Evolutionary conservation across 75 land plant species (phyloP).

Genomic region (Cupressus sempervirens): DNA sequence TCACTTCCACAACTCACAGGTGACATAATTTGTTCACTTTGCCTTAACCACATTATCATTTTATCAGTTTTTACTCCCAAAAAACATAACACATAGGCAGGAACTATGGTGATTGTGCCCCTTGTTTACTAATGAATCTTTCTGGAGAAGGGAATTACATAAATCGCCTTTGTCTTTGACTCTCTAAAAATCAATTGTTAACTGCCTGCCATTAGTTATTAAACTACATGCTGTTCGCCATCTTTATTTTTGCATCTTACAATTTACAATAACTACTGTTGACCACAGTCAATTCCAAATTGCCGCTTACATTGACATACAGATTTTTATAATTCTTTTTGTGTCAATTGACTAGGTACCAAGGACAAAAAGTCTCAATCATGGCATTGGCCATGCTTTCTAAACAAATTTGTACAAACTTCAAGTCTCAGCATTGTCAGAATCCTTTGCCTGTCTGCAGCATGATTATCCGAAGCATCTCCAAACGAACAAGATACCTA

Average conservation of each 20-base stretch:
- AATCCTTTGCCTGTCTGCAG: slow-evolving; percentile 1
- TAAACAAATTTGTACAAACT: neutral
- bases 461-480: slow-evolving; percentile 1
- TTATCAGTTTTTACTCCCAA: too few relatives aligned
- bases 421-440: neutral
- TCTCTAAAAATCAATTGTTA: too few relatives aligned
- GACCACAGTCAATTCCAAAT: neutral
- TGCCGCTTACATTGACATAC: neutral
- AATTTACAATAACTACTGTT: neutral
- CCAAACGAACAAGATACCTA: slow-evolving; percentile 3
- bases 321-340: neutral
- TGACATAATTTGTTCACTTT: too few relatives aligned
- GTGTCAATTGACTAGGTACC: neutral
- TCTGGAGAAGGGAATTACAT: too few relatives aligned
- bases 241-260: neutral
- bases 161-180: too few relatives aligned
- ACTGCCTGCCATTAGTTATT: too few relatives aligned
- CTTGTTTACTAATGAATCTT: too few relatives aligned
- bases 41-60: too few relatives aligned
- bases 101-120: too few relatives aligned
- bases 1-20: too few relatives aligned
- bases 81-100: too few relatives aligned
- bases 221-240: neutral
- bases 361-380: neutral
- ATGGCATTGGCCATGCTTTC: slow-evolving; percentile 5